Base-by-base conservation (phyloP, 352 stramenopile genomes). In the Globisporangium emineosum region DNA sequence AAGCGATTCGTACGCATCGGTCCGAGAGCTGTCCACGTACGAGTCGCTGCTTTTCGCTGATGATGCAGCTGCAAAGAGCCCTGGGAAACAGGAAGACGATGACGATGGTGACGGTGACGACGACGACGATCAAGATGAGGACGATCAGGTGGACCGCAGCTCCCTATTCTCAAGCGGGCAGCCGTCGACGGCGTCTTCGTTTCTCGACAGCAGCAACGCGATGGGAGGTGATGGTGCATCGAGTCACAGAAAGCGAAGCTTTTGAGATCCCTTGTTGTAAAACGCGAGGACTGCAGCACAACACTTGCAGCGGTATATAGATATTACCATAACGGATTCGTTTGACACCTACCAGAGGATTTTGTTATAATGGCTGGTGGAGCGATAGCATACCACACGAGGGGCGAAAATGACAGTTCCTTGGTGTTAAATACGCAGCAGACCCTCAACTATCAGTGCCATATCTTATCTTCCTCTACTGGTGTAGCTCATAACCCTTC, bases 1-100 rank as follows among this genome's bases (percentile, higher is more conserved):
- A 6, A 61, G 58, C 23, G 71, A 78, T n/a, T 78, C 71, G 58
- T 78, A 78, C 49, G 68, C 71, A 12, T 78, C 71, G 4, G 37
- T 43, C 2, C 68, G 53, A 4, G 64, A 74, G 25, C 40, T 66
- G 17, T 15, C 23, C 6, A 57, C 43, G 27, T 65, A 68, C 47
- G 58, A 67, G 37, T 70, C 64, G 35, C 40, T 55, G n/a, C 32
- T 70, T 17, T 70, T 70, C 19, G 40, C 52, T 2, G 60, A 64
- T 23, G 64, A 66, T 25, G 27, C 8, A 5, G 30, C 27, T 13
- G 57, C 30, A 21, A 23, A 57, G 23, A 65, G n/a, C 8, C 27
- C 33, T 64, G 64, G 47, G 6, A 70, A 73, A 4, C 66, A 80
- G 58, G 67, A 64, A 3, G 53, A 33, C 5, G 65, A 68, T 40